These are phyloP conservation scores for Hysterangium stoloniferum DNA, from an alignment of 768 basidiomycete species.

Conservation along the genomic window DNA sequence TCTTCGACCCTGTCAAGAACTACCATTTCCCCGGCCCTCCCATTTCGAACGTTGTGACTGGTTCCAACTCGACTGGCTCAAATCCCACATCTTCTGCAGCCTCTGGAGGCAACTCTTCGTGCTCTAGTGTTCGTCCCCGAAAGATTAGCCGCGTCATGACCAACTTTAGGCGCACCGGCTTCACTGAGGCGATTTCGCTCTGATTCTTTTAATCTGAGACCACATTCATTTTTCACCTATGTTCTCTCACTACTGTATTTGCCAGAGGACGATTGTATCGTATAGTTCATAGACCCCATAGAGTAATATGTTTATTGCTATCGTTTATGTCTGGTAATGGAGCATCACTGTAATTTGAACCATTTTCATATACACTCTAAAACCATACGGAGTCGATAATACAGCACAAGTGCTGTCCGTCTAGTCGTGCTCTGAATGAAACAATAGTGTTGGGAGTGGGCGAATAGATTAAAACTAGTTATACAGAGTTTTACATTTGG, in stretches of 20 bases:
- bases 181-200: not conserved
- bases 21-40: conserved; percentile 48
- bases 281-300: not conserved
- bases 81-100: conserved; percentile 2
- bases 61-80: not conserved
- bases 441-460: too few species aligned
- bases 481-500: too few species aligned
- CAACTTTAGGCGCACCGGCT: conserved; percentile 4
- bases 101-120: not conserved
- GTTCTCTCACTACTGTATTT: not conserved
- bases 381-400: too few species aligned
- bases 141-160: conserved; percentile 12
- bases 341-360: not conserved
- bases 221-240: not conserved
- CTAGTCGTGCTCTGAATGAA: too few species aligned
- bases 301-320: not conserved
- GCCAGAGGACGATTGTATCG: not conserved
- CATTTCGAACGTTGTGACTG: conserved; percentile 28
- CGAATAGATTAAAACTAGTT: too few species aligned
- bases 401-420: too few species aligned
- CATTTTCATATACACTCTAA: not conserved
- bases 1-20: conserved; percentile 24
- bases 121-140: conserved; percentile 12
- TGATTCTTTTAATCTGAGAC: not conserved
- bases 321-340: not conserved